Percentiles rank a stretch among this genome's conserved stretches.
phyloP scores from a whole-genome alignment of 2,329 filamentous ascomycete species.

The Hymenoscyphus linearis region DNA sequence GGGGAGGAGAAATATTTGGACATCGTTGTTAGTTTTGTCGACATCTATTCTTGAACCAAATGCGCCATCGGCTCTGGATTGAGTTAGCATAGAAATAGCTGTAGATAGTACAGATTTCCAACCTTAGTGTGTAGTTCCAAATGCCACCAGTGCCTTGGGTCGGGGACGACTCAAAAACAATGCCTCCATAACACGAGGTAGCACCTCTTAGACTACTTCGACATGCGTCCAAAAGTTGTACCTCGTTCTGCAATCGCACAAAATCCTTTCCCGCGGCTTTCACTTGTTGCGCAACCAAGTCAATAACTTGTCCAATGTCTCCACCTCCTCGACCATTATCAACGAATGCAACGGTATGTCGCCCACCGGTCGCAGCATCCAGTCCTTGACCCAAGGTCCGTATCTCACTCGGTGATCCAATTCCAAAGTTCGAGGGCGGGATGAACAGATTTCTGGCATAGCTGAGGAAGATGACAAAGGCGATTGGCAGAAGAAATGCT shows the following conservation, averaged over 20 bases:
- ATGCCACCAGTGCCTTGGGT: slow-evolving; percentile 57
- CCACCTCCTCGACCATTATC: slow-evolving; percentile 67
- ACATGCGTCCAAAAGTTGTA: slow-evolving; percentile 58
- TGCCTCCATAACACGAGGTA: slow-evolving; percentile 66
- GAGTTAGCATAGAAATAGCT: neutral
- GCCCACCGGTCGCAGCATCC: slow-evolving; percentile 47
- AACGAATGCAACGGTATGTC: slow-evolving; percentile 71
- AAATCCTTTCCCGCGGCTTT: slow-evolving; percentile 50
- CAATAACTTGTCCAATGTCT: slow-evolving; percentile 67
- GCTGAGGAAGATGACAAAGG: slow-evolving; percentile 54
- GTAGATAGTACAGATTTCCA: neutral
- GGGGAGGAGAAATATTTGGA: slow-evolving; percentile 71
- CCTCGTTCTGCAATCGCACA: slow-evolving; percentile 47
- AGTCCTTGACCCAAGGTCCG: slow-evolving; percentile 62
- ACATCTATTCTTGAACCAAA: slow-evolving; percentile 62
- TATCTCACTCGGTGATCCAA: slow-evolving; percentile 57
- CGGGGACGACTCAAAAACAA: slow-evolving; percentile 72
- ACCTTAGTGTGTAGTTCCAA: slow-evolving; percentile 79
- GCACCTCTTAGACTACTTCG: slow-evolving; percentile 57
- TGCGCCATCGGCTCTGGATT: slow-evolving; percentile 58
- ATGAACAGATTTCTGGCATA: slow-evolving; percentile 82
- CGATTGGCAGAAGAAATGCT: slow-evolving; percentile 54
- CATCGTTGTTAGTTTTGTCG: slow-evolving; percentile 62
- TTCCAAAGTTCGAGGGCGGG: slow-evolving; percentile 68
- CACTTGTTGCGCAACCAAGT: slow-evolving; percentile 53